Percentiles rank a stretch among this genome's conserved stretches.
These are phyloP conservation scores for Elsinoe ampelina DNA, from an alignment of 2,329 filamentous ascomycete species.

Conservation along the genomic window DNA sequence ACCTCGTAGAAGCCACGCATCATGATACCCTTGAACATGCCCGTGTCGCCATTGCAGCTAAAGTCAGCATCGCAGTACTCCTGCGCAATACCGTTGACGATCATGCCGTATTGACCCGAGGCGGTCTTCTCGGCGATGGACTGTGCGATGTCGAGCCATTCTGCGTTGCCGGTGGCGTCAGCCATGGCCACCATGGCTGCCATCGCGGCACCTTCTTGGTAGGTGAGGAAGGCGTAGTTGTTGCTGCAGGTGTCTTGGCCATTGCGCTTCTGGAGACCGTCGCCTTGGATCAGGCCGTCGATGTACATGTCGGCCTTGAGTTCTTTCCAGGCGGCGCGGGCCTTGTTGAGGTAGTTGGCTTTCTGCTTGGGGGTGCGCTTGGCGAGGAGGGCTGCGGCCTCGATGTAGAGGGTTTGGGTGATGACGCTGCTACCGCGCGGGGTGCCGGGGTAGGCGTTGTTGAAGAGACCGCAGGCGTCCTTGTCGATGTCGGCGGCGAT, in stretches of 20 bases:
- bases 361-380: constrained; percentile 36
- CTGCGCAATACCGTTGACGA: constrained; percentile 30
- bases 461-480: constrained; percentile 38
- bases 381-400: constrained; percentile 46
- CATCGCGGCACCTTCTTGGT: constrained; percentile 55
- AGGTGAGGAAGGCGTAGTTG: constrained; percentile 38
- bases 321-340: constrained; percentile 43
- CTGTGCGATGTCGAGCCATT: constrained; percentile 29
- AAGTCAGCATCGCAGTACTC: constrained; percentile 26
- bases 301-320: constrained; percentile 44
- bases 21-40: constrained; percentile 66
- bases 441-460: constrained; percentile 36
- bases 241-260: constrained; percentile 41
- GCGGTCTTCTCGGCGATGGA: constrained; percentile 27
- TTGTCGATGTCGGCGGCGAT: constrained; percentile 29
- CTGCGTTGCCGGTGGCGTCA: constrained; percentile 25
- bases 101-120: constrained; percentile 1
- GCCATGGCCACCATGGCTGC: constrained; percentile 48
- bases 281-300: constrained; percentile 36
- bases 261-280: neutral
- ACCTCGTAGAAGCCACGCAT: constrained; percentile 54
- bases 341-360: constrained; percentile 36
- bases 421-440: constrained; percentile 44
- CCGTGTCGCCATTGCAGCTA: constrained; percentile 13
- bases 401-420: constrained; percentile 49